Evolutionary conservation across 2,329 filamentous ascomycete species (phyloP).

Genomic region (Claviceps humidiphila): DNA sequence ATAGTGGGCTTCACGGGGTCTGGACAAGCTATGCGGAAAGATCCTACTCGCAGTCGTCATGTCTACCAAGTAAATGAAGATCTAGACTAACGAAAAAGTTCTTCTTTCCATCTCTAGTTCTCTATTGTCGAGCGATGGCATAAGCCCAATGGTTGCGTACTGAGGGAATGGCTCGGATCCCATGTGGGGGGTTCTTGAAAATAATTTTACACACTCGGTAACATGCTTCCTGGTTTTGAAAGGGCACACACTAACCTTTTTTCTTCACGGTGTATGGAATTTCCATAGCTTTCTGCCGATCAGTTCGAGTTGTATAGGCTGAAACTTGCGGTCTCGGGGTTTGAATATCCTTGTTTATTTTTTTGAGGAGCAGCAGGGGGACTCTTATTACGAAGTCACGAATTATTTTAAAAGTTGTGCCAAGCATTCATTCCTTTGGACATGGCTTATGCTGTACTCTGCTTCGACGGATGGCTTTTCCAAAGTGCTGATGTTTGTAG

Average conservation of each 20-base stretch:
- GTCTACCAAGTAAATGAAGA: constrained; percentile 71
- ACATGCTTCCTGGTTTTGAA: constrained; percentile 17
- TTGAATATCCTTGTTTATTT: background rate
- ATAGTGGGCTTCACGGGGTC: constrained; percentile 92
- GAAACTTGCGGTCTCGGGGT: background rate
- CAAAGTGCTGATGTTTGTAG: constrained; percentile 3
- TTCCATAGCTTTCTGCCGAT: background rate
- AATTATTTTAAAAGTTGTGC: background rate
- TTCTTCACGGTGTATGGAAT: constrained; percentile 2
- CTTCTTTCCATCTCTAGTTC: background rate
- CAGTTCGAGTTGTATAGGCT: constrained; percentile 6
- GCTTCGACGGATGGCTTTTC: background rate
- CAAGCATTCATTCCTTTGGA: background rate
- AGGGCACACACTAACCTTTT: constrained; percentile 31
- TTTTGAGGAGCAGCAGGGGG: background rate
- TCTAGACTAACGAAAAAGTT: constrained; percentile 40
- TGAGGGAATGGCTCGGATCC: constrained; percentile 7
- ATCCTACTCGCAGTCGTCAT: constrained; percentile 67
- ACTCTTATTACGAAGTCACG: background rate
- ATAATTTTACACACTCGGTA: constrained; percentile 18
- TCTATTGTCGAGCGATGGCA: constrained; percentile 1
- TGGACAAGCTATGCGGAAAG: constrained; percentile 91
- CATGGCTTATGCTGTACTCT: constrained; percentile 4
- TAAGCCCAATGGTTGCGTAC: constrained; percentile 7
- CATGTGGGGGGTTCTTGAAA: constrained; percentile 10